phyloP scores from a whole-genome alignment of 352 stramenopile genomes.

The Elongisporangium anandrum region DNA sequence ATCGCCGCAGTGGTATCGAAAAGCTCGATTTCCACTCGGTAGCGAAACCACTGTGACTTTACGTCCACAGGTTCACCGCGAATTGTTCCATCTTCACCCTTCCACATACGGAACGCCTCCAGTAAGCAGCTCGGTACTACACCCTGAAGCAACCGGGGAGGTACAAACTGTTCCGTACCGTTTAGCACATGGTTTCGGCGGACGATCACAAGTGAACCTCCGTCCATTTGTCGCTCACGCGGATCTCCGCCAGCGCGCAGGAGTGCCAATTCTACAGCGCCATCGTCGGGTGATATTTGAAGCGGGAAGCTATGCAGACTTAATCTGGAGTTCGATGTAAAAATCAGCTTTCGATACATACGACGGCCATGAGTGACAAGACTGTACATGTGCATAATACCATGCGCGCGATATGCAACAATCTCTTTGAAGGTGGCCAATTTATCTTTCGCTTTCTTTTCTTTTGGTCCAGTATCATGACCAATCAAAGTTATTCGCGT shows the following conservation, averaged over 20 bases:
- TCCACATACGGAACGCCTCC: slow-evolving; percentile 97
- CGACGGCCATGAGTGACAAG: slow-evolving; percentile 95
- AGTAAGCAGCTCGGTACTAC: slow-evolving; percentile 92
- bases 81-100: slow-evolving; percentile 93
- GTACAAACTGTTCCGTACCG: slow-evolving; percentile 87
- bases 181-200: slow-evolving; percentile 61
- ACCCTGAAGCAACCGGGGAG: slow-evolving; percentile 91
- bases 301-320: slow-evolving; percentile 92
- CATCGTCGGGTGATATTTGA: slow-evolving; percentile 54
- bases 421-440: slow-evolving; percentile 97
- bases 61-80: slow-evolving; percentile 90
- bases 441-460: slow-evolving; percentile 72
- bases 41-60: slow-evolving; percentile 88
- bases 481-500: slow-evolving; percentile 53
- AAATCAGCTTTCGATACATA: slow-evolving; percentile 96
- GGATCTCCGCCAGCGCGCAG: slow-evolving; percentile 64
- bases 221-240: slow-evolving; percentile 49
- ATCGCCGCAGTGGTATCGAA: slow-evolving; percentile 27
- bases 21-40: slow-evolving; percentile 77
- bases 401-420: slow-evolving; percentile 87
- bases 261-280: slow-evolving; percentile 52
- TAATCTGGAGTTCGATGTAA: slow-evolving; percentile 94
- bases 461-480: slow-evolving; percentile 60
- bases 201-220: slow-evolving; percentile 89
- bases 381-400: slow-evolving; percentile 96